Evolutionary conservation across 2,329 filamentous ascomycete species (phyloP).

Genomic region (Botrytis fabae): DNA sequence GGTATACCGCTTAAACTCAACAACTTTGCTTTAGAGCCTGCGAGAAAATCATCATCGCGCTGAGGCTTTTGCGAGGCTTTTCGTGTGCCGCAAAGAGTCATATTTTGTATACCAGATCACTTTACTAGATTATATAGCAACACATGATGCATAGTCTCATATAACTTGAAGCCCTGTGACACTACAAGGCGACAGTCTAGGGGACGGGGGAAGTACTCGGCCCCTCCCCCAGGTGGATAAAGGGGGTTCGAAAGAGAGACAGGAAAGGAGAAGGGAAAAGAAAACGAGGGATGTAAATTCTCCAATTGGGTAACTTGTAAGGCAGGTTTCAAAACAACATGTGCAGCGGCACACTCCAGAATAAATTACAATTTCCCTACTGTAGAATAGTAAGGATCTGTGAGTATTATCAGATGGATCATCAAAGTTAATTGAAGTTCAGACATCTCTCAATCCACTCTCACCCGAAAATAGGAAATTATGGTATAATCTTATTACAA

Average conservation of each 20-base stretch:
- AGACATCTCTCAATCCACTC: background rate
- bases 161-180: background rate
- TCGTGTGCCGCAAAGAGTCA: too few species aligned
- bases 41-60: too few species aligned
- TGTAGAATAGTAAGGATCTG: background rate
- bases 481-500: background rate
- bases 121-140: background rate
- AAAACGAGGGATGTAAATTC: background rate
- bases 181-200: background rate
- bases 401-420: background rate
- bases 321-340: background rate
- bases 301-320: background rate
- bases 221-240: background rate
- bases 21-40: too few species aligned
- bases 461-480: background rate
- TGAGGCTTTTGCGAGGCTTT: too few species aligned
- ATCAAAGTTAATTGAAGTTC: background rate
- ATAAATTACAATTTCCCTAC: background rate
- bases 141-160: background rate
- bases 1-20: too few species aligned
- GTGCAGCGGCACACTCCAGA: background rate
- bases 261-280: background rate
- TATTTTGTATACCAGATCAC: too few species aligned
- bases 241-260: background rate
- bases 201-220: background rate